Evolutionary conservation across 2,329 filamentous ascomycete species (phyloP), one percentile per base, ranked within the genome.

Genomic region (Didymella glomerata): DNA sequence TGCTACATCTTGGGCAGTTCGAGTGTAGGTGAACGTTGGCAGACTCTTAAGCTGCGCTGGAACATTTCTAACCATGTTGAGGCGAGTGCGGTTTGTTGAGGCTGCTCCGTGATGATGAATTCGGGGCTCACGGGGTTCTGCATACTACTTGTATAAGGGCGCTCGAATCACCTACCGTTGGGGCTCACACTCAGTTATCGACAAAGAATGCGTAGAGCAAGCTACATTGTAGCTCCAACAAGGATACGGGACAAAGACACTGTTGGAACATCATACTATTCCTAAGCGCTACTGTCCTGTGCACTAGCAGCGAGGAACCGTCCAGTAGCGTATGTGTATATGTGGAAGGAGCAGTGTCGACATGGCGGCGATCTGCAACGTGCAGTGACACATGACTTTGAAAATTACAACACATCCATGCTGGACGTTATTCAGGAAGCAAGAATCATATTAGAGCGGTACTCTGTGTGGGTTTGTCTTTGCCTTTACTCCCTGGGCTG

Each of bases 131-230:
- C 7, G 16, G 25, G 32, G 14, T 7, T 18, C 13, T 14, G 2
- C 25, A 9, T 44, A 18, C 2, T 34, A 44, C 20, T 41, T 44
- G 38, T 51, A 51, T 18, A 1, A 16, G 22, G 36, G 34, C 20
- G 14, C 41, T 53, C 18, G 6, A 9, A 30, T 10, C 2, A 38
- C n/a, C 22, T 6, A 20, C 18, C 24, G 10, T 45, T 48, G 13
- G 30, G 2, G 22, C 14, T 34, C 16, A 16, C 16, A 25, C 10
- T 9, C 27, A 36, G 7, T 36, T 18, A 1, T 16, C 8, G 22
- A 52, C 40, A 52, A 52, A 53, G 38, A 27, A 22, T 41, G 38
- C 38, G 22, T 22, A 1, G 10, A 41, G 38, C 38, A 41, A 22
- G 38, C 38, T 22, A 22, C 38, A 41, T 8, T 41, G 38, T 14